phyloP scores from a whole-genome alignment of 345 rosid genomes.

The Garcia nutans region DNA sequence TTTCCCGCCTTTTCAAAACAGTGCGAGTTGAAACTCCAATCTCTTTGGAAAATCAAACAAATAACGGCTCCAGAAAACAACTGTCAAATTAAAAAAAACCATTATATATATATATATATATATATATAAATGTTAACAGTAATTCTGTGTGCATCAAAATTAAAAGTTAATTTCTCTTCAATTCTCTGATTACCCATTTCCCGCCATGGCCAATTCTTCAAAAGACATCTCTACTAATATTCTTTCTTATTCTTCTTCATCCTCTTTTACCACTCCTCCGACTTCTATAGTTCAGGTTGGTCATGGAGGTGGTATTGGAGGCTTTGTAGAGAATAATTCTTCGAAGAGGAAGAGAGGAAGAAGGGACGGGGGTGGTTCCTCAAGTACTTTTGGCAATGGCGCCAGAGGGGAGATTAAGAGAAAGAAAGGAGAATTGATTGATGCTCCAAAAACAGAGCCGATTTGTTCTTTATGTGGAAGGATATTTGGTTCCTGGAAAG shows the following conservation, averaged over 20 bases:
- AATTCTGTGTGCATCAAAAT: background rate
- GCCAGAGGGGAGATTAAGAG: background rate
- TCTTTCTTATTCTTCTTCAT: background rate
- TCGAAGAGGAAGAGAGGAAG: background rate
- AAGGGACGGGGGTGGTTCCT: background rate
- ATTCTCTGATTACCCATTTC: background rate
- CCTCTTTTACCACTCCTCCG: background rate
- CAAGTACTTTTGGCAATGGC: background rate
- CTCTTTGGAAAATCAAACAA: too few species aligned
- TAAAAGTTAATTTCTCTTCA: background rate
- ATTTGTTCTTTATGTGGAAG: slow-evolving; percentile 8
- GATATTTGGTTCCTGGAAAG: slow-evolving; percentile 20
- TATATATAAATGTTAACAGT: too few species aligned
- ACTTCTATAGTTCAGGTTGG: background rate
- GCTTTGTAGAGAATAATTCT: background rate
- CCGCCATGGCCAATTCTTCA: background rate
- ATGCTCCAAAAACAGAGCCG: background rate
- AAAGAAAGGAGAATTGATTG: background rate
- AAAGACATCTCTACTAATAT: background rate
- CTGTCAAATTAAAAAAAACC: background rate
- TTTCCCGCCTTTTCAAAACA: background rate
- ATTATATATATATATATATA: too few species aligned
- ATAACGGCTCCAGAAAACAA: background rate
- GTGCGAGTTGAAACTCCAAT: background rate
- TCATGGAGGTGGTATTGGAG: background rate